Base-by-base conservation (phyloP, 148 eudicot species). In the Silene uniflora region DNA sequence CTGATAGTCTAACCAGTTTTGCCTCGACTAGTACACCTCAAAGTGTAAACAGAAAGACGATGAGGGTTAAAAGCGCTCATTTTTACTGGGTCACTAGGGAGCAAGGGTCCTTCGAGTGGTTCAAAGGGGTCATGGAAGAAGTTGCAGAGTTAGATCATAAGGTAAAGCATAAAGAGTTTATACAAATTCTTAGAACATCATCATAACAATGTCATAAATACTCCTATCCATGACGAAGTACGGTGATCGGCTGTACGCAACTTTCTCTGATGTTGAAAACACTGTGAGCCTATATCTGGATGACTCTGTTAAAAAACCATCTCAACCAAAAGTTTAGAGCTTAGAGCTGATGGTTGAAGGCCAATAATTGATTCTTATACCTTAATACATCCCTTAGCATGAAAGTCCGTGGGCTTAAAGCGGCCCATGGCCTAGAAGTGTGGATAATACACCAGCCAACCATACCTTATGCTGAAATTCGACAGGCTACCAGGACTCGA, bases 81-180 rank as follows among this genome's bases (percentile, higher is more conserved):
- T 92, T 96, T 82, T 96, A 92, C 78, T 96, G 99, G 99, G 98
- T 96, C 25, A 95, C 99, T 0, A 86, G 94, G 83, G 99, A 96
- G 66, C 83, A 84, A 24, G 94, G 93, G 19, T 96, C 99, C 58
- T 91, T 96, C 10, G 98, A 96, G 82, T 96, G 99, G 99, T 96
- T 96, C 75, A 91, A 91, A 84, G 99, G 98, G 54, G 98, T 92
- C 11, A 92, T 96, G 99, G 85, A 91, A 84, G 98, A 96, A 82
- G 93, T 96, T 7, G 98, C 99, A 27, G 90, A 90, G 67, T 81
- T 92, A 83, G 99, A 92, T 87, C 91, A 89, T 60, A 90, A 88
- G 85, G 98, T 95, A 88, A 77, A n/a, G 71, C 16, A 18, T 67
- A 39, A 16, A 39, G 13, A 7, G 22, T 32, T 49, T 67, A 67